Evolutionary conservation across 176 grass and related monocot species (phyloP).

Genomic region (Phoenix roebelenii): DNA sequence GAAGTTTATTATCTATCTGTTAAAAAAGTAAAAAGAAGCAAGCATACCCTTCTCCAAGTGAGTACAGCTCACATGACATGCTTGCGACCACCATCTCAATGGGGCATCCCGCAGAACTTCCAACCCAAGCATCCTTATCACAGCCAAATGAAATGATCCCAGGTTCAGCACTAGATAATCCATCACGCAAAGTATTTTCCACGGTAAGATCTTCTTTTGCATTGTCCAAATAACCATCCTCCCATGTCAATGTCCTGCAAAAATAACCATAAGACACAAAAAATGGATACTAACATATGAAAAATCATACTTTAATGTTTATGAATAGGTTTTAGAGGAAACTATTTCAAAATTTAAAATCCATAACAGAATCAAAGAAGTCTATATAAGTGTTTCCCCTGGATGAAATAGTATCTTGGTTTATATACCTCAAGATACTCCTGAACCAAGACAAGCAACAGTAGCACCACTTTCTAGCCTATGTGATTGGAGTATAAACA

Average conservation of each 20-base stretch:
- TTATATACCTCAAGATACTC: no score
- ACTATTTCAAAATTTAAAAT: no score
- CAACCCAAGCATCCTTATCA: conserved; percentile 20
- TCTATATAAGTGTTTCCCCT: no score
- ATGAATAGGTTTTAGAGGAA: no score
- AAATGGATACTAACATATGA: conserved; percentile 2
- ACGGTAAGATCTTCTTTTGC: conserved; percentile 1
- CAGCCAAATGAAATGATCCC: conserved; percentile 21
- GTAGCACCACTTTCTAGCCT: no score
- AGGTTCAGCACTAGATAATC: conserved; percentile 2
- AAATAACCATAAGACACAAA: conserved; percentile 11
- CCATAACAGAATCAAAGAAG: no score
- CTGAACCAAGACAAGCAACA: no score
- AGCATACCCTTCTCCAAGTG: conserved; percentile 63
- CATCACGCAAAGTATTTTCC: conserved; percentile 12
- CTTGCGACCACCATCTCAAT: conserved; percentile 36
- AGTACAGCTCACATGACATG: conserved; percentile 36
- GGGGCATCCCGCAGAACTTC: conserved; percentile 20
- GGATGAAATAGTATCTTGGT: no score
- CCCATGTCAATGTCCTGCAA: conserved; percentile 56
- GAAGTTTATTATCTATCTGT: no score
- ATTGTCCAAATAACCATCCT: conserved; percentile 39
- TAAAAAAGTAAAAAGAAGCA: neutral
- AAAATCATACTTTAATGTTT: neutral
- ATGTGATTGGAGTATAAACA: no score